phyloP scores from a whole-genome alignment of 2,329 filamentous ascomycete species.

The Diaporthe batatas region DNA sequence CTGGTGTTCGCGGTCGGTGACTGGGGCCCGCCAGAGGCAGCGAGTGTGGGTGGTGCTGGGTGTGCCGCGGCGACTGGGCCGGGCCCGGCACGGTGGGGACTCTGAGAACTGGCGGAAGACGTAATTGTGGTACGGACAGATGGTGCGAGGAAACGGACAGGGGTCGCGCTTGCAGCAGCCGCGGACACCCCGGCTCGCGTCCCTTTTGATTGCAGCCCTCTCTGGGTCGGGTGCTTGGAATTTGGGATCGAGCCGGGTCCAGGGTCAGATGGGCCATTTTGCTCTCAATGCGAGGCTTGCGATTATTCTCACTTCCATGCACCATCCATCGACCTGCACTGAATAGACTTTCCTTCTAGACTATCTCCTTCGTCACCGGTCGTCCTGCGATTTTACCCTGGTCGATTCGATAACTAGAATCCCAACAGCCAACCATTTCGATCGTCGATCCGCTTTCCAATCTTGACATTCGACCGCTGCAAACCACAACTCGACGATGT shows the following conservation, averaged over 20 bases:
- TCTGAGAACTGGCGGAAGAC: not conserved
- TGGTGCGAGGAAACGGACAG: not conserved
- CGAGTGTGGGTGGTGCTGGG: not conserved
- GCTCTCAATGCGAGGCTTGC: slow-evolving; percentile 28
- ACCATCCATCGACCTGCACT: slow-evolving; percentile 8
- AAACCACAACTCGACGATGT: slow-evolving; percentile 6
- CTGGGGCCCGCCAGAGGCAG: not conserved
- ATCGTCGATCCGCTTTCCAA: not conserved
- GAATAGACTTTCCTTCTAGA: slow-evolving; percentile 20
- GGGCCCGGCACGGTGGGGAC: slow-evolving; percentile 25
- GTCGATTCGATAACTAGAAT: no score
- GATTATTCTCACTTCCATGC: slow-evolving; percentile 13
- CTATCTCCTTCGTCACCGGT: slow-evolving; percentile 14
- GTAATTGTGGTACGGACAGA: not conserved
- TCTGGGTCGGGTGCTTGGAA: not conserved
- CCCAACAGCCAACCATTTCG: not conserved
- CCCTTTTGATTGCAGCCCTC: slow-evolving; percentile 23
- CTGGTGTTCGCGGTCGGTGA: not conserved
- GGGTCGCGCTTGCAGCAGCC: slow-evolving; percentile 13
- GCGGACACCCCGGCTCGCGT: slow-evolving; percentile 32
- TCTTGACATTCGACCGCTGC: not conserved
- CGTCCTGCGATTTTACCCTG: not conserved
- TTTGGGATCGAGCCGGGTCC: slow-evolving; percentile 20
- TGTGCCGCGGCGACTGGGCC: not conserved
- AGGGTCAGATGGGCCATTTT: slow-evolving; percentile 30